phyloP scores from a whole-genome alignment of 2,329 filamentous ascomycete genomes.

The Aspergillus amoenus region DNA sequence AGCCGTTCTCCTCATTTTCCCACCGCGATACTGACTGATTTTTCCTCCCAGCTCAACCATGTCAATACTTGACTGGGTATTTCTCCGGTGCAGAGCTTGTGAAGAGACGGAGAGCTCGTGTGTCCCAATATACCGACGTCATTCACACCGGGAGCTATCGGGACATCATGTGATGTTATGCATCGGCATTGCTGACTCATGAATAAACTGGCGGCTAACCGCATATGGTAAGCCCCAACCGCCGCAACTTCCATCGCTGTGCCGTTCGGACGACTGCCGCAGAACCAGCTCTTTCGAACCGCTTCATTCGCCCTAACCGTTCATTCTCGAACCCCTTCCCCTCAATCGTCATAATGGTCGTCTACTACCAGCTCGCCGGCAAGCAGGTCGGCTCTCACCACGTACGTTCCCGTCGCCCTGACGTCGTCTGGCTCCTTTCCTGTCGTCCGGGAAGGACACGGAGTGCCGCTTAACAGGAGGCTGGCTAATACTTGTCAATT shows the following conservation, averaged over 20 bases:
- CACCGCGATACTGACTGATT: too few relatives aligned
- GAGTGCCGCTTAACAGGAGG: background rate
- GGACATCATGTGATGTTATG: conserved; percentile 23
- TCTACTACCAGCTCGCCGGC: conserved; percentile 52
- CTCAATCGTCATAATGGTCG: conserved; percentile 48
- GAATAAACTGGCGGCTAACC: background rate
- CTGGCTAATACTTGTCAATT: background rate
- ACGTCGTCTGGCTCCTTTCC: conserved; percentile 19
- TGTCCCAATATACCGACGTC: conserved; percentile 15
- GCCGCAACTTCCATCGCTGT: conserved; percentile 20
- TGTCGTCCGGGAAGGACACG: background rate
- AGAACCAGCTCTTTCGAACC: conserved; percentile 30
- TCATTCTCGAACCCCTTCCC: conserved; percentile 14
- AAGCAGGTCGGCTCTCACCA: conserved; percentile 54
- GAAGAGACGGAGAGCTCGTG: background rate
- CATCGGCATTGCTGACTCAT: background rate
- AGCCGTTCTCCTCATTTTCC: background rate
- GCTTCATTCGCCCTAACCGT: conserved; percentile 19
- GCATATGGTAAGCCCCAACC: conserved; percentile 8
- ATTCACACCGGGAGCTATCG: conserved; percentile 19
- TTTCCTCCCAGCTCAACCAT: background rate
- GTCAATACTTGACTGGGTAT: background rate
- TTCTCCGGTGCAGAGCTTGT: too few relatives aligned
- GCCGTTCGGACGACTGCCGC: conserved; percentile 16
- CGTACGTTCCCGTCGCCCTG: conserved; percentile 38